Percentiles rank a stretch among this genome's conserved stretches.
phyloP scores from a whole-genome alignment of 1,284 basidiomycete genomes.

The Acaromyces ingoldii region DNA sequence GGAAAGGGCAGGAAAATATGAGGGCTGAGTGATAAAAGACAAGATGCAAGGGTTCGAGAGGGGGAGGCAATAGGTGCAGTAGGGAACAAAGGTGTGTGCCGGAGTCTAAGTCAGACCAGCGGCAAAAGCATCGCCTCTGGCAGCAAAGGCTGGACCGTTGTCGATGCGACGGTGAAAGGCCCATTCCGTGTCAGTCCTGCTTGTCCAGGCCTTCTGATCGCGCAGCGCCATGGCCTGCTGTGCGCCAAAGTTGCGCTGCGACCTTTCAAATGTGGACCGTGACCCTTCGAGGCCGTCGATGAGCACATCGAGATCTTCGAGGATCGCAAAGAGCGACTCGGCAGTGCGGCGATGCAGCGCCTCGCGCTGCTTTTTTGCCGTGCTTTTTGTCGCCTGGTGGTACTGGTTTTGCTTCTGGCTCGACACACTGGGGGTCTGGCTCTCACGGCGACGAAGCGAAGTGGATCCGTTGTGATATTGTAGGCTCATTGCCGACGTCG shows the following conservation, averaged over 20 bases:
- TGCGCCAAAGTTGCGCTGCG: slow-evolving; percentile 39
- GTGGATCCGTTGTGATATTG: slow-evolving; percentile 15
- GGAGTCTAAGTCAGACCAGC: background rate
- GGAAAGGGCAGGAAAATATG: too few relatives aligned
- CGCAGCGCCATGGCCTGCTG: slow-evolving; percentile 46
- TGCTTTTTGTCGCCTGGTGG: too few relatives aligned
- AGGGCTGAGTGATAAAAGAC: too few relatives aligned
- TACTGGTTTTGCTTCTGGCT: slow-evolving; percentile 14
- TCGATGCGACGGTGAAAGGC: slow-evolving; percentile 26
- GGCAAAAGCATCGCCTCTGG: slow-evolving; percentile 25
- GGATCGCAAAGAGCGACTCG: slow-evolving; percentile 37
- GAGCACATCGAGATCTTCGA: slow-evolving; percentile 38
- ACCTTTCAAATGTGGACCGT: slow-evolving; percentile 32
- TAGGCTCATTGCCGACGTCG: slow-evolving; percentile 13
- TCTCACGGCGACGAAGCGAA: too few relatives aligned
- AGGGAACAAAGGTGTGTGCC: too few relatives aligned
- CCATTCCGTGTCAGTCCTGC: slow-evolving; percentile 33
- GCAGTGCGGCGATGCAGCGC: slow-evolving; percentile 28
- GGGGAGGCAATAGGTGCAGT: too few relatives aligned
- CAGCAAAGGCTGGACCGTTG: slow-evolving; percentile 36
- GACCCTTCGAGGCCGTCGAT: slow-evolving; percentile 35
- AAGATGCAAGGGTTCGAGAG: too few relatives aligned
- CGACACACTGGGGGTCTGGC: too few relatives aligned
- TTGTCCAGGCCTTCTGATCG: slow-evolving; percentile 45
- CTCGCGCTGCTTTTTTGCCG: slow-evolving; percentile 21